These are phyloP conservation scores for Solanum piurae DNA, from an alignment of 257 asterid species.

Conservation along the genomic window DNA sequence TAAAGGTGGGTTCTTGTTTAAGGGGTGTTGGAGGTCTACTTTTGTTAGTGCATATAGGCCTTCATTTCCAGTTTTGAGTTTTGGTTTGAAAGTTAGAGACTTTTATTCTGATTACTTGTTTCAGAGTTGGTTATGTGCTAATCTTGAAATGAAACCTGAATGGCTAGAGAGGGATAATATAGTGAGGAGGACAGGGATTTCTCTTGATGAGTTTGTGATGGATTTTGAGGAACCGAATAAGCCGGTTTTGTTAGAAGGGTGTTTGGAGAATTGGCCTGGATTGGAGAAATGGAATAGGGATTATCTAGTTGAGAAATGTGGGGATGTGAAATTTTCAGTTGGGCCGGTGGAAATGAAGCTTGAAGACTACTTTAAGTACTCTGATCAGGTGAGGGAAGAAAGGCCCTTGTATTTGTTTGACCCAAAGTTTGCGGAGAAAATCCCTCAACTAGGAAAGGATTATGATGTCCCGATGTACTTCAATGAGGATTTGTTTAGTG, in stretches of 20 bases:
- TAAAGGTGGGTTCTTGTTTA: constrained; percentile 49
- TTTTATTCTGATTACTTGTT: constrained; percentile 94
- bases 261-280: constrained; percentile 70
- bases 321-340: constrained; percentile 47
- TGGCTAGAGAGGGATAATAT: constrained; percentile 91
- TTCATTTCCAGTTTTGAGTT: constrained; percentile 17
- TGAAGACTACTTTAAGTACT: constrained; percentile 51
- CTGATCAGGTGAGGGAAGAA: constrained; percentile 79
- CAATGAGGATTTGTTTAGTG: constrained; percentile 81
- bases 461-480: constrained; percentile 66
- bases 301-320: constrained; percentile 45
- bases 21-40: constrained; percentile 64
- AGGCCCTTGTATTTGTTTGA: constrained; percentile 91
- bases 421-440: constrained; percentile 74
- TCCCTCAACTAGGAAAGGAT: constrained; percentile 60
- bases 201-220: constrained; percentile 59
- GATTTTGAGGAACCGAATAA: constrained; percentile 76
- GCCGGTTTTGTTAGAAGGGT: constrained; percentile 83
- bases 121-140: constrained; percentile 98
- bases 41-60: constrained; percentile 16
- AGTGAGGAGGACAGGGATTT: constrained; percentile 52
- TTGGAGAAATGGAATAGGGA: constrained; percentile 69
- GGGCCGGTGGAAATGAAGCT: constrained; percentile 92
- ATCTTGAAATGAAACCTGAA: constrained; percentile 91
- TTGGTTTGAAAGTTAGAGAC: constrained; percentile 50